Evolutionary conservation across 2,329 filamentous ascomycete genomes (phyloP).

Genomic region (Amphichorda felina): DNA sequence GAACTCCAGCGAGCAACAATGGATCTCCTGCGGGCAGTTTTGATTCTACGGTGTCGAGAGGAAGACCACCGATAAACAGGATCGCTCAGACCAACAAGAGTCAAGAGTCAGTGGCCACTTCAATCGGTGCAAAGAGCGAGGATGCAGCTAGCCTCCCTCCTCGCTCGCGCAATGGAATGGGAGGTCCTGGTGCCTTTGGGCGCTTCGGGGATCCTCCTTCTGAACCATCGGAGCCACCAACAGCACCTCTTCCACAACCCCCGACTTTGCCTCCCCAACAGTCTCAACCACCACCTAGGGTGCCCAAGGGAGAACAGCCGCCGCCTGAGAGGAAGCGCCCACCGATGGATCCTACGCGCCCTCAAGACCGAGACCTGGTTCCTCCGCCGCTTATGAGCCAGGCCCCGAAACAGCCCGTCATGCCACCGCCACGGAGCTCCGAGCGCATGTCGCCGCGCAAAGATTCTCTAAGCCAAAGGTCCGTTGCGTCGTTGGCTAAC

Average conservation of each 20-base stretch:
- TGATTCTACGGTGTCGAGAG: conserved; percentile 30
- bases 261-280: conserved; percentile 11
- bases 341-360: conserved; percentile 50
- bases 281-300: conserved; percentile 8
- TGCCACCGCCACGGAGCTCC: conserved; percentile 38
- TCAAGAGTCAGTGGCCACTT: conserved; percentile 43
- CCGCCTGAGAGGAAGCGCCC: conserved; percentile 54
- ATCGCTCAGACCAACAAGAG: conserved; percentile 40
- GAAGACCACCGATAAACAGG: conserved; percentile 30
- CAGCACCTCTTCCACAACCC: conserved; percentile 11
- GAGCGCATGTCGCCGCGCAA: conserved; percentile 35
- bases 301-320: conserved; percentile 22
- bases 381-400: conserved; percentile 46
- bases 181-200: conserved; percentile 23
- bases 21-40: conserved; percentile 39
- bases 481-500: conserved; percentile 13
- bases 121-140: conserved; percentile 33
- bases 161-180: conserved; percentile 38
- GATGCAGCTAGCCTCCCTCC: conserved; percentile 38
- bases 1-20: conserved; percentile 25
- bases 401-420: conserved; percentile 24
- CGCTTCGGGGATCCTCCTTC: conserved; percentile 21
- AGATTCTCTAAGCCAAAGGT: conserved; percentile 18
- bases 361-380: conserved; percentile 42
- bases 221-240: conserved; percentile 8